Evolutionary conservation across 768 basidiomycete species (phyloP).

Genomic region (Mycena crocata): DNA sequence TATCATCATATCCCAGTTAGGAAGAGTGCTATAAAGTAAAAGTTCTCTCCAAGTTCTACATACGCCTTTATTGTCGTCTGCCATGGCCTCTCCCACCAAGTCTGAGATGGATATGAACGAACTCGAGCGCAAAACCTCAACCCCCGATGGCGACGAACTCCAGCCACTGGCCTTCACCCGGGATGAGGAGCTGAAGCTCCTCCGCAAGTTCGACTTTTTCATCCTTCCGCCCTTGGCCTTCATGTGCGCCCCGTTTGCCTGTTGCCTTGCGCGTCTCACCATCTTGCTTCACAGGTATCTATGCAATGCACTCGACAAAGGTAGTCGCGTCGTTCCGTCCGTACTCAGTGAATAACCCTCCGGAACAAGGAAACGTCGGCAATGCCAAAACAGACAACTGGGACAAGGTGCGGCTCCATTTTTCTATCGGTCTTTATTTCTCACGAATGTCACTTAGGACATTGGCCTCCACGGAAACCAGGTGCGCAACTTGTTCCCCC

Average conservation of each 20-base stretch:
- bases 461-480: conserved; percentile 58
- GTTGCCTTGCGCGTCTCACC: not conserved
- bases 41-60: not conserved
- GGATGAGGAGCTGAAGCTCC: conserved; percentile 40
- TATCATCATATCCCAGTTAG: conserved; percentile 22
- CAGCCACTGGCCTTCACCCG: conserved; percentile 25
- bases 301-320: conserved; percentile 61
- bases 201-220: conserved; percentile 55
- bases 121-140: conserved; percentile 29
- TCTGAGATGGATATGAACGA: conserved; percentile 24
- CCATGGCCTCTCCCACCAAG: conserved; percentile 19
- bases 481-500: conserved; percentile 33
- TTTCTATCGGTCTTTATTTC: not conserved
- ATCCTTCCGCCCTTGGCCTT: conserved; percentile 57
- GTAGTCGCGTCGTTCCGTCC: not conserved
- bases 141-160: conserved; percentile 17
- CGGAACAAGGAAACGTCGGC: conserved; percentile 56
- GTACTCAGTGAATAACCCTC: not conserved
- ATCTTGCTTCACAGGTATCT: conserved; percentile 50
- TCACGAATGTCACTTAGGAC: conserved; percentile 42
- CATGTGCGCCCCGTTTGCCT: conserved; percentile 44
- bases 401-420: conserved; percentile 51
- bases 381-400: conserved; percentile 66
- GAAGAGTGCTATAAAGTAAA: not conserved
- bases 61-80: conserved; percentile 1